A percentile compares a stretch with the other conserved stretches of the same genome.
Conservation (phyloP, 306 rosid species). For the Dalbergia oliveri region DNA sequence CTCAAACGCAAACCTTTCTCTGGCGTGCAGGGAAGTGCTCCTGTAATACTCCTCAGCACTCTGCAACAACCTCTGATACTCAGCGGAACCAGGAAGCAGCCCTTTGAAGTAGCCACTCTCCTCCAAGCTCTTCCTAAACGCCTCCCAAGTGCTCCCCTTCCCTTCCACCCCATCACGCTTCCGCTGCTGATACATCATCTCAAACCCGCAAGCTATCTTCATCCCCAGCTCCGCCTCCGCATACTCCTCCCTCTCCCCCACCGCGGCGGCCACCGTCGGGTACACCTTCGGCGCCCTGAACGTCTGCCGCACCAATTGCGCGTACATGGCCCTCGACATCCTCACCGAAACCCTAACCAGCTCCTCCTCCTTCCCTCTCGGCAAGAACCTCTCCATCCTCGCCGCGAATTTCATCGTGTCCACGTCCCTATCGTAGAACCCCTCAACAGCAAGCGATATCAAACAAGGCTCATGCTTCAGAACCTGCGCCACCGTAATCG, state of each 20-base stretch:
- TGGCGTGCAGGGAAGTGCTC: constrained; percentile 66
- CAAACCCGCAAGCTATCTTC: constrained; percentile 93
- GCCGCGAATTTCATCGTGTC: constrained; percentile 86
- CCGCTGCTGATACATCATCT: constrained; percentile 92
- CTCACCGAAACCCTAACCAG: constrained; percentile 67
- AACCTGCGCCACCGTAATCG: constrained; percentile 70
- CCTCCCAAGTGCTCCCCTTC: constrained; percentile 80
- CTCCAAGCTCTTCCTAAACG: constrained; percentile 75
- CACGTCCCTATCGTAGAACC: constrained; percentile 88
- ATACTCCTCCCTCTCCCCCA: constrained; percentile 50
- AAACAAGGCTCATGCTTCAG: constrained; percentile 78
- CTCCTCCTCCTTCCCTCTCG: constrained; percentile 66
- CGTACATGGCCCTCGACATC: constrained; percentile 98
- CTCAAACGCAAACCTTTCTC: constrained; percentile 59
- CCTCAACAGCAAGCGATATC: constrained; percentile 83
- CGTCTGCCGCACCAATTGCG: constrained; percentile 81
- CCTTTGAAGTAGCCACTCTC: constrained; percentile 83
- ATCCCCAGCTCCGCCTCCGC: constrained; percentile 84
- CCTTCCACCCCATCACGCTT: constrained; percentile 77
- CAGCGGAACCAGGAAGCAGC: constrained; percentile 76
- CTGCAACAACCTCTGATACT: constrained; percentile 77
- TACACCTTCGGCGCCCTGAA: constrained; percentile 88
- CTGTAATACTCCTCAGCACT: constrained; percentile 79
- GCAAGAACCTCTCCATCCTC: constrained; percentile 77
- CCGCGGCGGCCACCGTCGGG: constrained; percentile 59